Base-by-base conservation (phyloP, 169 alveolate genomes). In the Theileria annulata region DNA sequence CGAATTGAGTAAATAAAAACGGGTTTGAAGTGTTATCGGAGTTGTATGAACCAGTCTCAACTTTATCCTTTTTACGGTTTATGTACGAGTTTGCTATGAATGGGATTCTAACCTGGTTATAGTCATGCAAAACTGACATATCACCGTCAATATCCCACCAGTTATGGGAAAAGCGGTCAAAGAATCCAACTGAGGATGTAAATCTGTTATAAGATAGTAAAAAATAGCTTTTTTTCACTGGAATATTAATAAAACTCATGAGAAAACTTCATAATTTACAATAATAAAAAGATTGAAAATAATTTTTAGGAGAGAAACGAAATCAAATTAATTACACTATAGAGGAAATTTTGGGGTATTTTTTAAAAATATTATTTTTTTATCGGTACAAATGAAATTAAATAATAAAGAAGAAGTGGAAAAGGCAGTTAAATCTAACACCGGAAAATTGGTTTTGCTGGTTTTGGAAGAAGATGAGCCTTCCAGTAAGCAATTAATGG, bases 101-200 rank as follows among this genome's bases (percentile, higher is more conserved):
- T 3, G 90, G 90, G 30, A 84, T 72, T 19, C 90, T 9, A 8
- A 84, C 90, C 69, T 84, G 75, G 79, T 84, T 84, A 69, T 84
- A 84, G 30, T 84, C 90, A 58, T 84, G 90, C 84, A 84, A 48
- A 21, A 77, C 54, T 42, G 78, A 33, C 77, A 84, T 63, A 33
- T 80, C 86, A 17, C 90, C 90, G 75, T 84, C 84, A 33, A 77
- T 76, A 48, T 84, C 83, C 86, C 87, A 84, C 90, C 90, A 84
- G 62, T 17, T 35, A 21, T 75, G 31, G 70, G 74, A 13, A 48
- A 75, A 82, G 3, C 64, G 21, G 68, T 72, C 89, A 60, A 82
- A 82, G 56, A 68, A 68, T 27, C 37, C 23, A 30, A n/a, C 37
- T 4, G 71, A 6, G 0, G 71, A 62, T 0, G 25, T 27, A 27